phyloP scores from a whole-genome alignment of 306 rosid species.

The Corylus avellana region DNA sequence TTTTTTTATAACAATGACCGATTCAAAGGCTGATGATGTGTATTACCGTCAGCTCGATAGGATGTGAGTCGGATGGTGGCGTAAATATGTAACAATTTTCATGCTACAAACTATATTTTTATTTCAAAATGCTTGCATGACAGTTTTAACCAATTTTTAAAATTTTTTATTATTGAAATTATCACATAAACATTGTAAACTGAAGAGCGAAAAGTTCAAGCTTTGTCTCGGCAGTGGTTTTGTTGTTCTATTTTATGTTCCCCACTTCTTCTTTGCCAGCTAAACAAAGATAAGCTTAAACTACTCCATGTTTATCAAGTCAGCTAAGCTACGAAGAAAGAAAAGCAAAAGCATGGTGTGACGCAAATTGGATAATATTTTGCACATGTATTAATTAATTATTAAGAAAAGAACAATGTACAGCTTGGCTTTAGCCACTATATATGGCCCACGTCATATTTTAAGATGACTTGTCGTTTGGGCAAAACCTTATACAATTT shows the following conservation, averaged over 20 bases:
- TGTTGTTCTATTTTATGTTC: neutral
- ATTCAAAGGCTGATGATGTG: no score
- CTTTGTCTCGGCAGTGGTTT: no score
- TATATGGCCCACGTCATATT: conserved; percentile 5
- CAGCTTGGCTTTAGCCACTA: conserved; percentile 38
- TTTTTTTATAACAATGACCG: no score
- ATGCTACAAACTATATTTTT: no score
- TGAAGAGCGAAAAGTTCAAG: no score
- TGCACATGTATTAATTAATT: neutral
- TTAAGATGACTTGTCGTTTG: conserved; percentile 9
- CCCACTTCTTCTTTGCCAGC: neutral
- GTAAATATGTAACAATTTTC: no score
- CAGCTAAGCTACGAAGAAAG: neutral
- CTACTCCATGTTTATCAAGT: neutral
- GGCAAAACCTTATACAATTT: neutral
- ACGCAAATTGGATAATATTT: neutral
- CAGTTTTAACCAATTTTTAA: no score
- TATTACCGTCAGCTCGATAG: no score
- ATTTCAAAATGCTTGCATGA: no score
- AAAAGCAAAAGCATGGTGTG: neutral
- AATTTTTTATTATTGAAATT: no score
- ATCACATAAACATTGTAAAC: no score
- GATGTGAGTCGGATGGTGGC: no score
- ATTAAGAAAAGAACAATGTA: conserved; percentile 23
- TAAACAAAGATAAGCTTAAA: neutral